phyloP scores from a whole-genome alignment of 129 eudicot genomes.

The Calendula officinalis region DNA sequence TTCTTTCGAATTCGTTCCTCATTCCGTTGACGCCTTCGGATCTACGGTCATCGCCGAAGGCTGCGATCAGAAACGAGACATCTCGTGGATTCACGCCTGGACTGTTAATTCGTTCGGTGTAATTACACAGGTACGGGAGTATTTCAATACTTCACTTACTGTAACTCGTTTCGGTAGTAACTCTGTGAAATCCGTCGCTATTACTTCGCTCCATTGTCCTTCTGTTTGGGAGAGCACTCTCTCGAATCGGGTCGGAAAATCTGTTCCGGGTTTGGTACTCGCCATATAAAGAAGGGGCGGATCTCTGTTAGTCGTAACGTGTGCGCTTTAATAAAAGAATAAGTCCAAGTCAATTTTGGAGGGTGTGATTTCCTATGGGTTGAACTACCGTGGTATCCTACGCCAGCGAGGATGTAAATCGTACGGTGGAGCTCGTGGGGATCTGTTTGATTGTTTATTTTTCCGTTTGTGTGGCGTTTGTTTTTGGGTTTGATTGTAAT shows the following conservation, averaged over 20 bases:
- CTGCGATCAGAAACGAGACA: slow-evolving; percentile 55
- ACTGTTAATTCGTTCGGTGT: slow-evolving; percentile 75
- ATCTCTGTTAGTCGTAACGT: neutral
- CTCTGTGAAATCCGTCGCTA: slow-evolving; percentile 22
- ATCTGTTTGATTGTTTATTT: neutral
- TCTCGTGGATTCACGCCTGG: slow-evolving; percentile 98
- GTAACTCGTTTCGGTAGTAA: slow-evolving; percentile 49
- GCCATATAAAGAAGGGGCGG: slow-evolving; percentile 43
- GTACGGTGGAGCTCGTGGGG: slow-evolving; percentile 37
- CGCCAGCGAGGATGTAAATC: slow-evolving; percentile 45
- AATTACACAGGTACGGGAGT: slow-evolving; percentile 89
- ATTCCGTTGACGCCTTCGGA: slow-evolving; percentile 67
- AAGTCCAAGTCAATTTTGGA: slow-evolving; percentile 27
- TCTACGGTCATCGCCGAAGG: slow-evolving; percentile 84
- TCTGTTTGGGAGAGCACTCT: slow-evolving; percentile 82
- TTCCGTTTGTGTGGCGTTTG: slow-evolving; percentile 18
- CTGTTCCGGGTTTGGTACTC: slow-evolving; percentile 88
- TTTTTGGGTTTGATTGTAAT: neutral
- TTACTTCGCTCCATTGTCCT: slow-evolving; percentile 66
- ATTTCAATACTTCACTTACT: slow-evolving; percentile 84
- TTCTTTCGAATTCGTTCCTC: slow-evolving; percentile 57
- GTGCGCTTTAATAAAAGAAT: slow-evolving; percentile 29
- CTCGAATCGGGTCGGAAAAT: slow-evolving; percentile 72
- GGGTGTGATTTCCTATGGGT: slow-evolving; percentile 23
- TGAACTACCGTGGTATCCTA: slow-evolving; percentile 23